phyloP scores from a whole-genome alignment of 495 filamentous ascomycete genomes.

The Massariosphaeria phaeospora region DNA sequence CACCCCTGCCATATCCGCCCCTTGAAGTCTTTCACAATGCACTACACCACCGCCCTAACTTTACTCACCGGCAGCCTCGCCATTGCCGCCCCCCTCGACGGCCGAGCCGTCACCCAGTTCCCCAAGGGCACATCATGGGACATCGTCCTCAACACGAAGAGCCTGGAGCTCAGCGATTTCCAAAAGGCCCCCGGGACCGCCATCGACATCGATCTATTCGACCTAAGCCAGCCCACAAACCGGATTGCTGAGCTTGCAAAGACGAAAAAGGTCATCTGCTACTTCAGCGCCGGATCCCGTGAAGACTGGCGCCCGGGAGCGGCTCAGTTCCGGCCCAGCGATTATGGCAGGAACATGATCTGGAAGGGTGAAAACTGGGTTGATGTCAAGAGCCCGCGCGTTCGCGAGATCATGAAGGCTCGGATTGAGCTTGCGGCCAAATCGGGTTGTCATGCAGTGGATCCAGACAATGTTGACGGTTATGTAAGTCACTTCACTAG shows the following conservation, averaged over 20 bases:
- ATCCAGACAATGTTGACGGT: conserved; percentile 69
- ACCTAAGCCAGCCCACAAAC: conserved; percentile 46
- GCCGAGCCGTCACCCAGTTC: conserved; percentile 19
- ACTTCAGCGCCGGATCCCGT: conserved; percentile 66
- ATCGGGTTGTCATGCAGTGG: conserved; percentile 65
- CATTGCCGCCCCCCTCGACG: background rate
- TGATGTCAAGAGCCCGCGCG: conserved; percentile 50
- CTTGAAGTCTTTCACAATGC: conserved; percentile 1
- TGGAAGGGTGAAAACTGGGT: conserved; percentile 68
- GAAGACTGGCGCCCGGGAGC: conserved; percentile 57
- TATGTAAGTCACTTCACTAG: conserved; percentile 42
- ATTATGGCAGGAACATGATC: conserved; percentile 50
- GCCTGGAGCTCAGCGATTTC: conserved; percentile 42
- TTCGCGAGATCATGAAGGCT: conserved; percentile 56
- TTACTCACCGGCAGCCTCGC: background rate
- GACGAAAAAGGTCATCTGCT: conserved; percentile 61
- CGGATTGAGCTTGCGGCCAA: conserved; percentile 53
- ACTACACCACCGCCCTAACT: background rate
- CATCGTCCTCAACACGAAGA: conserved; percentile 41
- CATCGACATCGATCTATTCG: conserved; percentile 61
- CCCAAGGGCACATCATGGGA: conserved; percentile 28
- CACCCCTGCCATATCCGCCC: background rate
- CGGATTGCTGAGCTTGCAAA: conserved; percentile 43
- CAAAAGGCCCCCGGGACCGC: conserved; percentile 33
- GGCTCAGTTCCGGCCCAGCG: conserved; percentile 46